Evolutionary conservation across 2,329 filamentous ascomycete species (phyloP).

Genomic region (Balansia obtecta): DNA sequence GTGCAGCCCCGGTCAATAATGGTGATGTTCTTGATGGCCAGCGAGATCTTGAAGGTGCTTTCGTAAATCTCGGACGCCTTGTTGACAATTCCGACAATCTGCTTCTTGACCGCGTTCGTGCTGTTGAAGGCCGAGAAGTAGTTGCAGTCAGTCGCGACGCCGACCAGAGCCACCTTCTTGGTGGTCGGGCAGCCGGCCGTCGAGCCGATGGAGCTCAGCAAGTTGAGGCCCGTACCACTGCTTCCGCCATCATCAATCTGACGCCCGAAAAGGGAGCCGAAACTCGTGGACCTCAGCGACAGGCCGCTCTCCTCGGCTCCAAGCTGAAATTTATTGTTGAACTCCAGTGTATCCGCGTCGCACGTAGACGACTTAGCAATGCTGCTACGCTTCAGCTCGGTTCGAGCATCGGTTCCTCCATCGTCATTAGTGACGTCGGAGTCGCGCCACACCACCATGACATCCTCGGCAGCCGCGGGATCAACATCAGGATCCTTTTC

Average conservation of each 20-base stretch:
- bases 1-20: slow-evolving; percentile 68
- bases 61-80: slow-evolving; percentile 81
- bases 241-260: slow-evolving; percentile 61
- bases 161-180: slow-evolving; percentile 83
- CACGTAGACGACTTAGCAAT: slow-evolving; percentile 42
- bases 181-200: slow-evolving; percentile 76
- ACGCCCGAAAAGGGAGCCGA: slow-evolving; percentile 58
- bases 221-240: slow-evolving; percentile 55
- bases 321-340: slow-evolving; percentile 67
- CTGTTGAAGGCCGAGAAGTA: slow-evolving; percentile 65
- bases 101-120: slow-evolving; percentile 47
- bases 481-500: slow-evolving; percentile 56
- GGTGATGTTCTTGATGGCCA: slow-evolving; percentile 78
- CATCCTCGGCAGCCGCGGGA: slow-evolving; percentile 45
- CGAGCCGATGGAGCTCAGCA: slow-evolving; percentile 66
- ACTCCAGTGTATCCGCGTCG: slow-evolving; percentile 60
- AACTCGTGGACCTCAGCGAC: slow-evolving; percentile 44
- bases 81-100: slow-evolving; percentile 77
- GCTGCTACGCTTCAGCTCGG: slow-evolving; percentile 56
- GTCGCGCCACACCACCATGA: slow-evolving; percentile 86
- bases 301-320: slow-evolving; percentile 38
- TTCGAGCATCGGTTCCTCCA: slow-evolving; percentile 23
- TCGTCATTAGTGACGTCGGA: slow-evolving; percentile 55
- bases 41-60: slow-evolving; percentile 83
- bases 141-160: slow-evolving; percentile 85